These are phyloP conservation scores for Aspergillus cavernicola DNA, from an alignment of 495 filamentous ascomycete species.

Conservation along the genomic window DNA sequence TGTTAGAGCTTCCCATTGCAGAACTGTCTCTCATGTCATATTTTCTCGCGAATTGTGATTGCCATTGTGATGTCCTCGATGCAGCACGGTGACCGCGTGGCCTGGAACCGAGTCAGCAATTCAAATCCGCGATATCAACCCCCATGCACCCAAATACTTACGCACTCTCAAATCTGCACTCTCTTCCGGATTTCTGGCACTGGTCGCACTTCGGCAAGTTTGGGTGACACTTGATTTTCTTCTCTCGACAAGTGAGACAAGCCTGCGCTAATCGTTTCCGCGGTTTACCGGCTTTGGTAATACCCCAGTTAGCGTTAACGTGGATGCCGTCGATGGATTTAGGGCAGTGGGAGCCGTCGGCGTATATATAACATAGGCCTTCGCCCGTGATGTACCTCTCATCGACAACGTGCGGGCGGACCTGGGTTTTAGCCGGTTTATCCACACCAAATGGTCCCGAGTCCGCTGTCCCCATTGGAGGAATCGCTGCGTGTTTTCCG, in stretches of 20 bases:
- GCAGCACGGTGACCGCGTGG: constrained; percentile 38
- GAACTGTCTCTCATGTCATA: constrained; percentile 24
- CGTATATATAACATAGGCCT: constrained; percentile 81
- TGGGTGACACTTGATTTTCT: constrained; percentile 96
- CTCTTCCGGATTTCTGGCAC: constrained; percentile 81
- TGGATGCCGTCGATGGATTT: constrained; percentile 79
- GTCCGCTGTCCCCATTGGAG: constrained; percentile 20
- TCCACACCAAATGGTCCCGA: constrained; percentile 1
- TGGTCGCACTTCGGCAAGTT: constrained; percentile 81
- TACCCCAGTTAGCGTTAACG: constrained; percentile 88
- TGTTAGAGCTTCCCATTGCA: constrained; percentile 13
- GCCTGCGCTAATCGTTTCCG: constrained; percentile 85
- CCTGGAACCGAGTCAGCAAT: constrained; percentile 20
- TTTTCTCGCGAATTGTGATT: constrained; percentile 22
- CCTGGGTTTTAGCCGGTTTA: constrained; percentile 16
- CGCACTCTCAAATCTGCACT: constrained; percentile 86
- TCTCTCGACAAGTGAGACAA: constrained; percentile 86
- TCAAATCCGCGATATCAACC: not conserved
- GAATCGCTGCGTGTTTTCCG: constrained; percentile 12
- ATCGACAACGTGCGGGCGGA: constrained; percentile 45
- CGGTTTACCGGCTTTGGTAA: constrained; percentile 89
- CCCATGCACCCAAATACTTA: constrained; percentile 48
- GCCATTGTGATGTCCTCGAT: constrained; percentile 24
- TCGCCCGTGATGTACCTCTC: constrained; percentile 64
- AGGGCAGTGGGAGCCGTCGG: constrained; percentile 79